A percentile compares a stretch with the other conserved stretches of the same genome.
These are phyloP conservation scores for Vigna trinervia DNA, from an alignment of 306 rosid genomes.

Conservation along the genomic window DNA sequence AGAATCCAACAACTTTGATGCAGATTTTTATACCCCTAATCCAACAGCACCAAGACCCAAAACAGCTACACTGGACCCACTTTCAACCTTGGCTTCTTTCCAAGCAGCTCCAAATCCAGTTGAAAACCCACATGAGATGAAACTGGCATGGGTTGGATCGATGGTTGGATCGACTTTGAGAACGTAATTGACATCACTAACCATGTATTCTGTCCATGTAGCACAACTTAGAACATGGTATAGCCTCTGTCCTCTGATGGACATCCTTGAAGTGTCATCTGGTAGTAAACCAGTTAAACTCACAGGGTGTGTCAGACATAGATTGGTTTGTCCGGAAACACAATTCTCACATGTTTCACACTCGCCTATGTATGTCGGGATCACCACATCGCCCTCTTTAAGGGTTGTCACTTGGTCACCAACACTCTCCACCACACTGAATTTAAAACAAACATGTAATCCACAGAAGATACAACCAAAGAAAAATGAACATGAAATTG, in stretches of 20 bases:
- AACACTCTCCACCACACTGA: constrained; percentile 44
- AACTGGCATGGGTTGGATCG: constrained; percentile 43
- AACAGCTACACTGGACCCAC: constrained; percentile 46
- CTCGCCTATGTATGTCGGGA: constrained; percentile 49
- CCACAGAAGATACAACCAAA: neutral
- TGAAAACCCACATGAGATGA: constrained; percentile 53
- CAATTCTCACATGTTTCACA: constrained; percentile 47
- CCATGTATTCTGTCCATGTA: constrained; percentile 48
- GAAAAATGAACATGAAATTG: too few relatives aligned
- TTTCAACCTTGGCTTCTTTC: constrained; percentile 46
- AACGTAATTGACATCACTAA: constrained; percentile 37
- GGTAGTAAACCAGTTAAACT: constrained; percentile 40
- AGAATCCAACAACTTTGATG: neutral
- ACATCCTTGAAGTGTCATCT: constrained; percentile 48
- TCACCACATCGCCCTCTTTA: constrained; percentile 42
- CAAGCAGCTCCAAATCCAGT: constrained; percentile 51
- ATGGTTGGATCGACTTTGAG: constrained; percentile 46
- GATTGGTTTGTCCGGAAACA: constrained; percentile 43
- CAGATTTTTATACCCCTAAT: constrained; percentile 47
- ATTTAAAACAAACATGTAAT: neutral
- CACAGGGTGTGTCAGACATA: constrained; percentile 36
- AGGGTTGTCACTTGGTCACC: constrained; percentile 42
- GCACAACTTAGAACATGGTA: constrained; percentile 41
- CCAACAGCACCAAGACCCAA: constrained; percentile 52
- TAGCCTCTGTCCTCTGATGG: constrained; percentile 25